A percentile compares a stretch with the other conserved stretches of the same genome.
Evolutionary conservation across 2,329 filamentous ascomycete species (phyloP).

Genomic region (Pseudocercospora pini-densiflorae): DNA sequence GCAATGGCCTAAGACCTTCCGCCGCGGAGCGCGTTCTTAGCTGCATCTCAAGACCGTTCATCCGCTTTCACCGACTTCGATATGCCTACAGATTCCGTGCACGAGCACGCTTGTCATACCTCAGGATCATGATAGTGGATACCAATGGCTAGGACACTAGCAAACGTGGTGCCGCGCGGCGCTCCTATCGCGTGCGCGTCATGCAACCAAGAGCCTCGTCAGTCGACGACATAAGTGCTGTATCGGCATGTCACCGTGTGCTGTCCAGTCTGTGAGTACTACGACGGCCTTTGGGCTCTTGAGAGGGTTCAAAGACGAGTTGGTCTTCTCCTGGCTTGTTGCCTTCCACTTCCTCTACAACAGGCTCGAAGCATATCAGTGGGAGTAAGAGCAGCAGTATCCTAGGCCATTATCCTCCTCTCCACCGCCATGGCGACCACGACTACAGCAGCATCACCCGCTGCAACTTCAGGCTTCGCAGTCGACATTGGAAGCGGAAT

Average conservation of each 20-base stretch:
- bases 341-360: not conserved
- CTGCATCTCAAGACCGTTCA: not conserved
- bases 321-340: not conserved
- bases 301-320: not conserved
- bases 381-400: not conserved
- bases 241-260: not conserved
- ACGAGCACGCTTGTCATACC: not conserved
- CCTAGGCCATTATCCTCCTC: not conserved
- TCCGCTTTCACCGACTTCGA: not conserved
- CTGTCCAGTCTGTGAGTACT: not conserved
- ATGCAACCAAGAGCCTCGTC: not conserved
- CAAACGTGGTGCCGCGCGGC: not conserved
- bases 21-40: not conserved
- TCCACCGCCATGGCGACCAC: not conserved
- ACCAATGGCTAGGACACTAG: not conserved
- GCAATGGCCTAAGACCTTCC: not conserved
- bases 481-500: constrained; percentile 10
- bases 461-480: not conserved
- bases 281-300: not conserved
- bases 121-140: not conserved
- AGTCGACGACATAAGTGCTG: not conserved
- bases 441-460: not conserved
- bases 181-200: not conserved
- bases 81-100: not conserved
- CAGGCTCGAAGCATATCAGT: not conserved